Evolutionary conservation across 2,329 filamentous ascomycete genomes (phyloP), one percentile per base, ranked within the genome.

Genomic region (Teratosphaeria nubilosa): DNA sequence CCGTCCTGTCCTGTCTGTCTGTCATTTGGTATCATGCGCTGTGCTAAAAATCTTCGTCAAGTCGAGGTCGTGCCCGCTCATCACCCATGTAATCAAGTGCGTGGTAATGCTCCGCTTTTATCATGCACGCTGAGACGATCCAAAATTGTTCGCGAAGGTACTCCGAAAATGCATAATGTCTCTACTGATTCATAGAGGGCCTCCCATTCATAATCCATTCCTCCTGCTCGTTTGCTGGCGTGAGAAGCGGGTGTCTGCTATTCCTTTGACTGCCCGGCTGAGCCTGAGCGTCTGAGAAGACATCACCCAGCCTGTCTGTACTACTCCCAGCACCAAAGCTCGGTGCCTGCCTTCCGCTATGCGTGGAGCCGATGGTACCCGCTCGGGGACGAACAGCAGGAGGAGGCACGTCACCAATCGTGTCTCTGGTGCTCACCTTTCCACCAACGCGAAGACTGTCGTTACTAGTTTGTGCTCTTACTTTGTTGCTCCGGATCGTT

Each of bases 381-480:
- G 70, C 64, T 20, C 71, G 66, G n/a, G 71, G 70, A 10, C 71
- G 66, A 27, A 71, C 59, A n/a, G 56, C 59, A 2, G 71, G 71
- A 20, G 64, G 62, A 1, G 71, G 71, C 10, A 73, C 70, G 22
- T 64, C 65, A 54, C 66, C 69, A 27, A 72, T 71, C 11, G 64
- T 65, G 41, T 72, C 69, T 9, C 62, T 55, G 1, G 66, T 66
- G 59, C 66, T 70, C 55, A 69, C 59, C 14, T 69, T 65, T 24
- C 65, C 69, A 14, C 69, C 68, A n/a, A 69, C 57, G n/a, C 61
- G 58, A 3, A 72, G 53, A 3, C 62, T 65, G 53, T 68, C 65
- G 53, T 58, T 59, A 31, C 66, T 70, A 4, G 63, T 55, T 50
- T 67, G 62, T 2, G 60, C 53, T 48, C 64, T 59, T 22, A 67